Evolutionary conservation across 371 early-diverging fungal genomes (phyloP), one percentile per base, ranked within the genome.

Genomic region (Actinomortierella ambigua): DNA sequence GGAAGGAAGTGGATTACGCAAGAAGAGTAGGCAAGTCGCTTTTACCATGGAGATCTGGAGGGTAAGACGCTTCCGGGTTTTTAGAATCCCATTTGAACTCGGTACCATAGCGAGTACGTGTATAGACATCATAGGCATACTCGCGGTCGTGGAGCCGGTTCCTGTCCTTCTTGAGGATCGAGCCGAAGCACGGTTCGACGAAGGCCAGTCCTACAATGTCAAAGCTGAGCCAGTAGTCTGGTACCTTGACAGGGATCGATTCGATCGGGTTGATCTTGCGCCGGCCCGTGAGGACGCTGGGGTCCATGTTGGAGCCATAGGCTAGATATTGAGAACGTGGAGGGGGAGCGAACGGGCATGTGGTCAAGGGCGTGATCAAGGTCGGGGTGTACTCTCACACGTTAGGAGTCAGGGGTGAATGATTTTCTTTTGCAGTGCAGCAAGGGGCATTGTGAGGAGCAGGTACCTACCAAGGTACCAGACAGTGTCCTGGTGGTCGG

Each of bases 231-330:
- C 77, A 76, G 56, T 81, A 84, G 6, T 64, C 75, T 1, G 76
- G 77, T 3, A 79, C 82, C 17, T 55, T 44, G 27, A 80, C 82
- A 3, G 76, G 65, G 1, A 34, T 41, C 17, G 81, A 76, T 39
- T 76, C 64, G 22, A 60, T 50, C 1, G 82, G 82, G 8, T 68
- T 48, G 55, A 84, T 77, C 49, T 79, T 68, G 27, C 84, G 82
- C 13, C 81, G 65, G 24, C 79, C 81, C 5, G 79, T 64, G 20
- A 84, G 61, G 23, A 79, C 79, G 28, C 78, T 79, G 48, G 76
- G 69, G 50, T 77, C 77, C 82, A 80, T 82, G 51, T 84, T 80
- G 28, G 80, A 76, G 1, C 82, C 84, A 26, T 83, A 83, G 3
- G 79, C 80, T 78, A 64, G 14, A 53, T 23, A 51, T 26, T 8